A percentile compares a stretch with the other conserved stretches of the same genome.
Evolutionary conservation across 2,329 filamentous ascomycete genomes (phyloP).

Genomic region (Leptographium wingfieldii): DNA sequence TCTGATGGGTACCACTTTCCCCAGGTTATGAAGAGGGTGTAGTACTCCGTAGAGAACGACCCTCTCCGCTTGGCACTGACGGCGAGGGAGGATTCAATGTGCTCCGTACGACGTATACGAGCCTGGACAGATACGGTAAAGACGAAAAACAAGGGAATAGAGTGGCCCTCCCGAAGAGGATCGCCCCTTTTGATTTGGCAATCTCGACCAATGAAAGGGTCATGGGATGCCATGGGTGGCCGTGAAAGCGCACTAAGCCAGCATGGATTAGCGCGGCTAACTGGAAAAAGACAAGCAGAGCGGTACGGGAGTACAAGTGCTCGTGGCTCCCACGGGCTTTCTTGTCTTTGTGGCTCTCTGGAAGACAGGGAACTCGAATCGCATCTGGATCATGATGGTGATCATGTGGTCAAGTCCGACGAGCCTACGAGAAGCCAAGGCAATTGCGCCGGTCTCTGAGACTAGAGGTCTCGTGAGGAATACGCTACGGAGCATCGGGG

Average conservation of each 20-base stretch:
- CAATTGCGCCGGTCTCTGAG: neutral
- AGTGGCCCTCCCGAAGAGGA: neutral
- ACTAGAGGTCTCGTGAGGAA: neutral
- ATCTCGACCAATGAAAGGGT: neutral
- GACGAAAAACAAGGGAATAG: neutral
- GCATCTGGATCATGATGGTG: neutral
- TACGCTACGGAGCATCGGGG: too few relatives aligned
- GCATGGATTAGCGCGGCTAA: conserved; percentile 6
- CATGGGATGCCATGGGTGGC: neutral
- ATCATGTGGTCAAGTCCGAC: neutral
- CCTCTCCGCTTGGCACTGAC: neutral
- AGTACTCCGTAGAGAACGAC: neutral
- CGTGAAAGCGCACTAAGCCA: neutral
- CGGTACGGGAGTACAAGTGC: neutral
- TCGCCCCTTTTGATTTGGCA: neutral
- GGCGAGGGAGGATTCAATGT: neutral
- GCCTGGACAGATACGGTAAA: neutral
- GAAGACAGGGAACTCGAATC: neutral
- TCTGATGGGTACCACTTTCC: neutral
- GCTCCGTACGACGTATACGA: neutral
- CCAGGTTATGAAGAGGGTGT: neutral
- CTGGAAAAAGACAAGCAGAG: conserved; percentile 1
- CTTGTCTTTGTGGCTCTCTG: neutral
- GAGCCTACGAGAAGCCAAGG: neutral
- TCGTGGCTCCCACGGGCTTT: neutral